These are phyloP conservation scores for Neolentinus lepideus DNA, from an alignment of 1,284 basidiomycete genomes.

Conservation along the genomic window DNA sequence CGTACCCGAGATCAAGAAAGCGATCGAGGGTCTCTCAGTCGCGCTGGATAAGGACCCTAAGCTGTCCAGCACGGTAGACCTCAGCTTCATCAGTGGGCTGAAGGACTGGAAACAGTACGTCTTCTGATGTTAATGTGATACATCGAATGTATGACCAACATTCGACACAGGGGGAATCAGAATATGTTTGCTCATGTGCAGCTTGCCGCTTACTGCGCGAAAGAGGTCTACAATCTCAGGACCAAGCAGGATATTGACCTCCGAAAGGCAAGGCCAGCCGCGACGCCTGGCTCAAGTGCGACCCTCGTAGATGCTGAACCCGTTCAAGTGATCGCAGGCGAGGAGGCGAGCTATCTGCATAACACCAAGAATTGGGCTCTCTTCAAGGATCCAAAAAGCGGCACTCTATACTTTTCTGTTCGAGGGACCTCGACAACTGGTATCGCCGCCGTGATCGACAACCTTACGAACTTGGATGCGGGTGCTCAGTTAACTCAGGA, in stretches of 20 bases:
- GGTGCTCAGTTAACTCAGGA: background rate
- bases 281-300: background rate
- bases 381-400: background rate
- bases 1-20: background rate
- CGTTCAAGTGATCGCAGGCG: background rate
- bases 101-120: background rate
- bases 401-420: background rate
- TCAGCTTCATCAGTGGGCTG: background rate
- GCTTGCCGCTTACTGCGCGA: background rate
- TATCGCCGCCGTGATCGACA: background rate
- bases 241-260: background rate
- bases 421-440: background rate
- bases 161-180: background rate
- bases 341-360: background rate
- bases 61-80: background rate
- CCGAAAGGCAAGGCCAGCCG: background rate
- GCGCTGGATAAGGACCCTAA: background rate
- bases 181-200: background rate
- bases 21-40: background rate
- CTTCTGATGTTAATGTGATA: background rate
- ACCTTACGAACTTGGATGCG: background rate
- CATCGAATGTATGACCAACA: background rate
- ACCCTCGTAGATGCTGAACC: background rate
- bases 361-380: background rate
- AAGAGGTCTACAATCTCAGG: background rate